Conservation (phyloP, 768 basidiomycete genomes). For the Amylocystis lapponica region DNA sequence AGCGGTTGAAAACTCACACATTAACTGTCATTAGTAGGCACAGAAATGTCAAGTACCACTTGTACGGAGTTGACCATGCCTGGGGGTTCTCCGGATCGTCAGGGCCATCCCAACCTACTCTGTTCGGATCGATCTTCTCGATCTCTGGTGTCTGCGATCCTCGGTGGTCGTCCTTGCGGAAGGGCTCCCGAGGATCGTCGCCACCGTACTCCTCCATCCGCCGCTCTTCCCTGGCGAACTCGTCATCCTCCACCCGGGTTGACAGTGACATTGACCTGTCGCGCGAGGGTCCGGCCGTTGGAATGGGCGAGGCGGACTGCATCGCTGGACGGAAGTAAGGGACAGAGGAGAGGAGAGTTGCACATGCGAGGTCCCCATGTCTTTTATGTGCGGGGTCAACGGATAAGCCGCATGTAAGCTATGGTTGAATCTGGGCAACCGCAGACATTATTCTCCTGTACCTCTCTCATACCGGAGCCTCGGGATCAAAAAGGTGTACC, state of each 20-base stretch:
- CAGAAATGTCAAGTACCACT: conserved; percentile 42
- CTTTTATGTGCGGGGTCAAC: no score
- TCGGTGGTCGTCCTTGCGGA: conserved; percentile 11
- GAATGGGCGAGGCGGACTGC: no score
- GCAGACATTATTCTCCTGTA: no score
- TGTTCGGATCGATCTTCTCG: conserved; percentile 12
- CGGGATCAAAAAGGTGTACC: no score
- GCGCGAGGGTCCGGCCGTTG: no score
- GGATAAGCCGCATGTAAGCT: no score
- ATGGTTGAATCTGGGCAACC: no score
- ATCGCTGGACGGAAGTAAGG: no score
- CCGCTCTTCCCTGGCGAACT: conserved; percentile 9
- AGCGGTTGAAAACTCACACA: conserved; percentile 31
- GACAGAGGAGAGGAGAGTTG: no score
- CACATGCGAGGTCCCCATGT: no score
- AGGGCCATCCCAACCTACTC: conserved; percentile 50
- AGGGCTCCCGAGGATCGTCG: conserved; percentile 24
- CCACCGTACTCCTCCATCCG: conserved; percentile 25
- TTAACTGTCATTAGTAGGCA: conserved; percentile 47
- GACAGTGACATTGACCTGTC: no score
- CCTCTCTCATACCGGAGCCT: no score
- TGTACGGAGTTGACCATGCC: conserved; percentile 40
- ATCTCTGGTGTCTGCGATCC: conserved; percentile 4
- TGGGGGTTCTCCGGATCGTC: conserved; percentile 53
- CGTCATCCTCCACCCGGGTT: conserved; percentile 10